phyloP scores from a whole-genome alignment of 768 basidiomycete species.

The Pleurotus citrinopileatus region DNA sequence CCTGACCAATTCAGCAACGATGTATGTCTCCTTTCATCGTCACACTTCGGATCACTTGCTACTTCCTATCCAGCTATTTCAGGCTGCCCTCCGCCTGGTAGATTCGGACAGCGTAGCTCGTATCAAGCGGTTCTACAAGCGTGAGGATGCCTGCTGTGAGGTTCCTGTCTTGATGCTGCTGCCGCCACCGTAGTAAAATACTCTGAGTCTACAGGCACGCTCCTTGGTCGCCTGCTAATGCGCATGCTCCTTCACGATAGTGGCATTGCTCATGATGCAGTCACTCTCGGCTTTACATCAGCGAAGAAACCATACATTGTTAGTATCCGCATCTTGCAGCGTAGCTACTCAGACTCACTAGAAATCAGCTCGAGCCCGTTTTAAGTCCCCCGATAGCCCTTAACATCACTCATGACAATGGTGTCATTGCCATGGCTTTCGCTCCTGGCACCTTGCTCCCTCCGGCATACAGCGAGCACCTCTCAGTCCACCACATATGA shows the following conservation, averaged over 20 bases:
- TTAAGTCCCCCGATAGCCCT: slow-evolving; percentile 59
- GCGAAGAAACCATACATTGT: slow-evolving; percentile 79
- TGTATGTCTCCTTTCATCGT: slow-evolving; percentile 22
- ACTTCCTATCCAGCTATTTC: slow-evolving; percentile 55
- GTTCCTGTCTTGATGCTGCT: slow-evolving; percentile 11
- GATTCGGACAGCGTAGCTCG: slow-evolving; percentile 54
- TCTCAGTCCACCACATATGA: too few species aligned
- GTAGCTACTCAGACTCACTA: background rate
- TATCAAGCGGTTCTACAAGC: slow-evolving; percentile 65
- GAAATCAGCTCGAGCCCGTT: slow-evolving; percentile 19
- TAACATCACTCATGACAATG: slow-evolving; percentile 83
- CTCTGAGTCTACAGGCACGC: slow-evolving; percentile 47
- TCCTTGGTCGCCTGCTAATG: slow-evolving; percentile 75
- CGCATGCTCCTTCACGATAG: slow-evolving; percentile 59
- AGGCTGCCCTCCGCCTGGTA: slow-evolving; percentile 52
- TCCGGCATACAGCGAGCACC: slow-evolving; percentile 59
- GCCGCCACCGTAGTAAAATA: background rate
- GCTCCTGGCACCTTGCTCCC: slow-evolving; percentile 38
- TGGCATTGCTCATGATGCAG: slow-evolving; percentile 43
- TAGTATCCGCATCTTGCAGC: slow-evolving; percentile 23
- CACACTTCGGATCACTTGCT: slow-evolving; percentile 13
- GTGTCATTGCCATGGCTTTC: slow-evolving; percentile 66
- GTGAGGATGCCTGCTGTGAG: slow-evolving; percentile 76
- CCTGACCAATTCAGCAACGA: slow-evolving; percentile 38
- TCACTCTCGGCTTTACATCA: slow-evolving; percentile 55